Evolutionary conservation across 1,284 basidiomycete species (phyloP), one percentile per base, ranked within the genome.

Genomic region (Ceratobasidium sp.): DNA sequence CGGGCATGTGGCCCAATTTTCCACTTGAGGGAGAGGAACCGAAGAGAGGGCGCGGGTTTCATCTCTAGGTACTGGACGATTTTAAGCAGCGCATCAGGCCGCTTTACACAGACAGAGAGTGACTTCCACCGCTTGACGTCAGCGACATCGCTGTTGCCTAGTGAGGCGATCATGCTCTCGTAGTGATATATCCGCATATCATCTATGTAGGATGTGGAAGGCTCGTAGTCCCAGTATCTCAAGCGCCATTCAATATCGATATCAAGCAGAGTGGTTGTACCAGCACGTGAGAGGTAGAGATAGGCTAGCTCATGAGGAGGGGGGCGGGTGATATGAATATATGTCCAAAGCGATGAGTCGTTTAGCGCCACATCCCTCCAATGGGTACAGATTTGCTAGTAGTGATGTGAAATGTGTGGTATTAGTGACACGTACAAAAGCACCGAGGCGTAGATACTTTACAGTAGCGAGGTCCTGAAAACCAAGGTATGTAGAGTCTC

Each of bases 271-370:
- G 56, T 17, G 4, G 56, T 31, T 22, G 20, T 4, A 13, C 40
- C 38, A 43, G 42, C 29, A 32, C 56, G 56, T 4, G 12, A 4
- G 7, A 58, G 15, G 34, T 58, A 58, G 17, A 32, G 17, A 3
- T 25, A 22, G 20, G 56, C 42, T 22, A 3, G 43, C 6, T 45
- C 27, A 20, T 27, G 22, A 42, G 38, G 8, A n/a, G 29, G 40
- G 25, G 38, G 12, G 6, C 40, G 42, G 27, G 56, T 45, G 13
- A 58, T 32, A 32, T 58, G 47, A 10, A 58, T 58, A 47, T 58
- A 58, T n/a, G 56, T 58, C 56, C 56, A 58, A 7, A 58, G 40
- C 12, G 56, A 13, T 20, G 56, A 43, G 56, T 5, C 12, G 56
- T 29, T 47, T 22, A 58, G 31, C 15, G 56, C 56, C 12, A 58